These are phyloP conservation scores for Tetrastigma voinierianum DNA, from an alignment of 164 flowering plant genomes.

Conservation along the genomic window DNA sequence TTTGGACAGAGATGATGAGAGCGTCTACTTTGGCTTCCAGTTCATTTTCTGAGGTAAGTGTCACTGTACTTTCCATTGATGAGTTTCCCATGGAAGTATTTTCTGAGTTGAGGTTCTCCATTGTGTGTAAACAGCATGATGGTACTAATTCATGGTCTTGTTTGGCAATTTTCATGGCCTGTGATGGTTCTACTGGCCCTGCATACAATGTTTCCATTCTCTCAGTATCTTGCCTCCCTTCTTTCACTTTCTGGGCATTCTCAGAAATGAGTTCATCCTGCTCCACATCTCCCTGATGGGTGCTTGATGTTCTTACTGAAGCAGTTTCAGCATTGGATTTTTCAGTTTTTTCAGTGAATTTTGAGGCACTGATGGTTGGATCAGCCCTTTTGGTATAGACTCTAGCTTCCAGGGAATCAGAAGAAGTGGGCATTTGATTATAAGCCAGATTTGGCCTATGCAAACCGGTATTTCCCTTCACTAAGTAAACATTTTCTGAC, in stretches of 20 bases:
- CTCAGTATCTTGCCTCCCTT: not conserved
- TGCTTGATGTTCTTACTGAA: not conserved
- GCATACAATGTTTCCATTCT: no score
- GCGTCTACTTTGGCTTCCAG: conserved; percentile 1
- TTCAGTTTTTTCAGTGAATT: not conserved
- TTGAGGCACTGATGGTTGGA: conserved; percentile 5
- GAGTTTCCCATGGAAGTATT: not conserved
- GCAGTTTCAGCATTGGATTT: not conserved
- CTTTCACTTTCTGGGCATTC: not conserved
- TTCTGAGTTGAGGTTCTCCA: not conserved
- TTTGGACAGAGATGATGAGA: conserved; percentile 6
- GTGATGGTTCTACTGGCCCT: not conserved
- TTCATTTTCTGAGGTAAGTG: conserved; percentile 12
- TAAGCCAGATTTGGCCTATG: not conserved
- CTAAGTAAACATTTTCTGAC: not conserved
- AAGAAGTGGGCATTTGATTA: not conserved
- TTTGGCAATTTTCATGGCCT: not conserved
- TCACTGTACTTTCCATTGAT: conserved; percentile 15
- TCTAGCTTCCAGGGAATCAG: conserved; percentile 6
- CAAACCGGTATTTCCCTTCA: not conserved
- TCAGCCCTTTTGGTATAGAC: conserved; percentile 15
- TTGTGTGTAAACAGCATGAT: not conserved
- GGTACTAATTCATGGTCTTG: not conserved
- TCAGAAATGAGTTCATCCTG: not conserved
- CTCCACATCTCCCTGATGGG: not conserved